Evolutionary conservation across 352 stramenopile genomes (phyloP).

Genomic region (Phytophthora pluvialis): DNA sequence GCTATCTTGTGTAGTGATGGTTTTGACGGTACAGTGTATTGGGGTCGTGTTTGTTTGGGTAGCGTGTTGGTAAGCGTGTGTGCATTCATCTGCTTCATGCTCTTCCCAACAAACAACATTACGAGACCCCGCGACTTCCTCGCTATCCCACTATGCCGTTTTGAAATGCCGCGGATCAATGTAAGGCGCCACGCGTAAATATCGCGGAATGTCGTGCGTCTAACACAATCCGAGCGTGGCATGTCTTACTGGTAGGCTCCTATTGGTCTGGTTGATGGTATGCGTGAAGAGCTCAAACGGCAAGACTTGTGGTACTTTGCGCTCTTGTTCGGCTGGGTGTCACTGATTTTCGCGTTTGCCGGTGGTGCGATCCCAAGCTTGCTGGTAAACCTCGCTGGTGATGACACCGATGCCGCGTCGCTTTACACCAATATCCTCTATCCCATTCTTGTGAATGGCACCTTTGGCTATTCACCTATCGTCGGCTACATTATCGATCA

Average conservation of each 20-base stretch:
- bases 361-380: constrained; percentile 79
- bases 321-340: constrained; percentile 83
- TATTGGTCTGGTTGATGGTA: constrained; percentile 57
- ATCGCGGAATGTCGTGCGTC: not conserved
- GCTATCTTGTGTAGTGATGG: not conserved
- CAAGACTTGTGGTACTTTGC: constrained; percentile 82
- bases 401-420: constrained; percentile 36
- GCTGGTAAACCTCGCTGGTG: constrained; percentile 45
- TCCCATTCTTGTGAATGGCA: constrained; percentile 79
- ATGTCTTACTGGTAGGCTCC: constrained; percentile 45
- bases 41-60: constrained; percentile 3
- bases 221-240: not conserved
- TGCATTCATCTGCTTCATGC: constrained; percentile 57
- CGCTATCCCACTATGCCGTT: constrained; percentile 52
- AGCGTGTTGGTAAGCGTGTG: constrained; percentile 57
- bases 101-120: constrained; percentile 83
- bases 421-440: constrained; percentile 78
- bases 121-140: constrained; percentile 49
- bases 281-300: constrained; percentile 59
- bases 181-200: constrained; percentile 30
- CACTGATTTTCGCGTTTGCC: constrained; percentile 81
- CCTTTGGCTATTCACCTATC: constrained; percentile 78
- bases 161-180: constrained; percentile 62
- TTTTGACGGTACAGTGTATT: not conserved
- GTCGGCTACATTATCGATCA: constrained; percentile 80